phyloP scores from a whole-genome alignment of 2,329 filamentous ascomycete genomes.

The Talaromyces sp. region DNA sequence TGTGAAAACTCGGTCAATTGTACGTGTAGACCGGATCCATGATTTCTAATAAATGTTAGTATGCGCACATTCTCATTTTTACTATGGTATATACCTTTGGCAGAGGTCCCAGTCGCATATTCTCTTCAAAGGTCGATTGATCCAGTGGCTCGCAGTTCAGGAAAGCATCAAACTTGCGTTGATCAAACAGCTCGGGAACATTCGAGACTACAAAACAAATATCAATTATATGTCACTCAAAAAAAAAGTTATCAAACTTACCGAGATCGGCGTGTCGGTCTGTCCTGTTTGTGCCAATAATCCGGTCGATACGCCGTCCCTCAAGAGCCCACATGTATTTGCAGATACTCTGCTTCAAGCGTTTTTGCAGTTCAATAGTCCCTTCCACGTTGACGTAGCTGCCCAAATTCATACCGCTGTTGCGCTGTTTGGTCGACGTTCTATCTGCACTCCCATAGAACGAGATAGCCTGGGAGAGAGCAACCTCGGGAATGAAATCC shows the following conservation, averaged over 20 bases:
- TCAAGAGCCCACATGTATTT: constrained; percentile 40
- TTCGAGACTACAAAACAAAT: constrained; percentile 23
- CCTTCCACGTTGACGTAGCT: constrained; percentile 42
- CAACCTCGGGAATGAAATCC: constrained; percentile 38
- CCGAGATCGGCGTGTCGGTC: constrained; percentile 32
- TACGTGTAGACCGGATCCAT: constrained; percentile 29
- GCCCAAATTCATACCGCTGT: constrained; percentile 35
- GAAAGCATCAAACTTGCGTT: constrained; percentile 34
- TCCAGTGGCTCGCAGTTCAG: constrained; percentile 36
- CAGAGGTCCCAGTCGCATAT: constrained; percentile 33
- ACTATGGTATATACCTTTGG: constrained; percentile 27
- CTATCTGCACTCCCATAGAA: constrained; percentile 37
- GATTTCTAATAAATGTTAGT: constrained; percentile 26
- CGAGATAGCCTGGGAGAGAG: constrained; percentile 34
- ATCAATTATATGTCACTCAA: constrained; percentile 2
- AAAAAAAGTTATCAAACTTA: constrained; percentile 17
- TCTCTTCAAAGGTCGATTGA: constrained; percentile 32
- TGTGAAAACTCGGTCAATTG: constrained; percentile 32
- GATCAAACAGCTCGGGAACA: constrained; percentile 24
- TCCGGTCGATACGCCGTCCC: constrained; percentile 34
- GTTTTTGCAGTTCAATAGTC: constrained; percentile 35
- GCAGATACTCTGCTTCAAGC: constrained; percentile 35
- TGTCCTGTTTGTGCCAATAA: constrained; percentile 33
- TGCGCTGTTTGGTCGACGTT: constrained; percentile 31
- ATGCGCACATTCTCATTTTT: not conserved